Conservation (phyloP, 1,139 yeast genomes). For the Oligophagozyma castellii region DNA sequence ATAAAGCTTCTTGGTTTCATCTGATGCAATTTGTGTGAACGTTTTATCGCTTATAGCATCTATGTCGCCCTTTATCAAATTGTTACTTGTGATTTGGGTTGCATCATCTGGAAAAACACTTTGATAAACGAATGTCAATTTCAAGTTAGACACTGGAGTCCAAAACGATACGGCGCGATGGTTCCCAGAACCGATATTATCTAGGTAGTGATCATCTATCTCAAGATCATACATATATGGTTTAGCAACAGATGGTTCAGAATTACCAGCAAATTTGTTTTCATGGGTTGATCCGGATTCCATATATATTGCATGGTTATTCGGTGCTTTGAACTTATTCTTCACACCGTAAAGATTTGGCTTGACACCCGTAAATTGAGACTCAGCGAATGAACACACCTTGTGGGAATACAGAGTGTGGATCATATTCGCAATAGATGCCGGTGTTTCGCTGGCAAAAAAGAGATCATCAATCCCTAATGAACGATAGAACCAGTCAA, state of each 20-base stretch:
- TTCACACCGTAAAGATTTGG: constrained; percentile 20
- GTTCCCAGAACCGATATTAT: constrained; percentile 28
- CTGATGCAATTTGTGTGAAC: constrained; percentile 67
- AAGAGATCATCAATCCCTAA: constrained; percentile 88
- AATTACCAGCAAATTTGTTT: constrained; percentile 1
- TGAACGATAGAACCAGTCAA: constrained; percentile 77
- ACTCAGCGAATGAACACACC: constrained; percentile 66
- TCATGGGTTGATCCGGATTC: constrained; percentile 33
- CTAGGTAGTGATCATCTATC: constrained; percentile 71
- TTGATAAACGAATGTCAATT: constrained; percentile 79
- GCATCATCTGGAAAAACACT: constrained; percentile 36
- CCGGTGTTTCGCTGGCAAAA: constrained; percentile 74
- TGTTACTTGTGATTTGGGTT: constrained; percentile 29
- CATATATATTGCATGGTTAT: constrained; percentile 85
- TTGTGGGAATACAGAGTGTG: constrained; percentile 88
- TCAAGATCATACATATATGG: constrained; percentile 42
- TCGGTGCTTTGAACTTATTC: constrained; percentile 28
- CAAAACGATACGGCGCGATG: constrained; percentile 79
- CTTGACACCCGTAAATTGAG: constrained; percentile 25
- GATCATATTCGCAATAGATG: constrained; percentile 64
- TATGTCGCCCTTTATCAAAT: constrained; percentile 30
- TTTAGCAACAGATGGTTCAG: constrained; percentile 5
- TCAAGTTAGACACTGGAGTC: constrained; percentile 49
- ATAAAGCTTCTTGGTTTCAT: constrained; percentile 66
- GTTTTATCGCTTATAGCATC: constrained; percentile 65